Percentiles rank a stretch among this genome's conserved stretches.
These are phyloP conservation scores for Talinum fruticosum DNA, from an alignment of 148 eudicot species.

Conservation along the genomic window DNA sequence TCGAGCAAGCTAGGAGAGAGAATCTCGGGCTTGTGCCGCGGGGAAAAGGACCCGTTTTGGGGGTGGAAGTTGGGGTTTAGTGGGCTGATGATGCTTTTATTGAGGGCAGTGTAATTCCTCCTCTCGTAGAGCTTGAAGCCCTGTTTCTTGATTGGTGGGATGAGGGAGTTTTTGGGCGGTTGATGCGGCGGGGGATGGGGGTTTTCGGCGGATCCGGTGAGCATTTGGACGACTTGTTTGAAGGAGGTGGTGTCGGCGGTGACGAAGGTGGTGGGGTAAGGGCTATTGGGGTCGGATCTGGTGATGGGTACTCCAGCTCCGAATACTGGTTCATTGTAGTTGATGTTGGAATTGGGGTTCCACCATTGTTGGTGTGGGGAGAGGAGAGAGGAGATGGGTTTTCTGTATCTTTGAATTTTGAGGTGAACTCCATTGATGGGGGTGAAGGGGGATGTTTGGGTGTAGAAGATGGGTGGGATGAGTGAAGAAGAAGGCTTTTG, in stretches of 20 bases:
- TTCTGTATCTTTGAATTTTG: slow-evolving; percentile 42
- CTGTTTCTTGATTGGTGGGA: slow-evolving; percentile 66
- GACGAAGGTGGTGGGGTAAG: slow-evolving; percentile 83
- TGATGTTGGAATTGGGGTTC: background rate
- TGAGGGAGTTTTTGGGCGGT: slow-evolving; percentile 23
- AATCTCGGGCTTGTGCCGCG: slow-evolving; percentile 40
- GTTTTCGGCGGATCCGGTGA: slow-evolving; percentile 65
- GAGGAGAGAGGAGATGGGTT: slow-evolving; percentile 40
- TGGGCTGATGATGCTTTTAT: slow-evolving; percentile 53
- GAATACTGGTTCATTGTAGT: slow-evolving; percentile 20
- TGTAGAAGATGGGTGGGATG: slow-evolving; percentile 17
- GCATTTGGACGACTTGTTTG: slow-evolving; percentile 88
- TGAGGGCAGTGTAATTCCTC: slow-evolving; percentile 45
- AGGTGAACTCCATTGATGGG: slow-evolving; percentile 48
- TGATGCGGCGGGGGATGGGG: slow-evolving; percentile 17
- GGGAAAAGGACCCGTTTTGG: slow-evolving; percentile 37
- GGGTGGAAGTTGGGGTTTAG: background rate
- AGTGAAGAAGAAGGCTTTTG: slow-evolving; percentile 35
- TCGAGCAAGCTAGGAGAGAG: slow-evolving; percentile 74
- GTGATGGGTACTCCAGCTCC: slow-evolving; percentile 42
- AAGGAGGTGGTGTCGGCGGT: slow-evolving; percentile 74
- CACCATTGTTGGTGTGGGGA: slow-evolving; percentile 7
- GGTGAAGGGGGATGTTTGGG: background rate
- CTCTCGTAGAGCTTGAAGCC: slow-evolving; percentile 74
- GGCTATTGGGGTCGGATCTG: slow-evolving; percentile 66